These are phyloP conservation scores for Citeromyces matritensis DNA, from an alignment of 805 yeast species.

Conservation along the genomic window DNA sequence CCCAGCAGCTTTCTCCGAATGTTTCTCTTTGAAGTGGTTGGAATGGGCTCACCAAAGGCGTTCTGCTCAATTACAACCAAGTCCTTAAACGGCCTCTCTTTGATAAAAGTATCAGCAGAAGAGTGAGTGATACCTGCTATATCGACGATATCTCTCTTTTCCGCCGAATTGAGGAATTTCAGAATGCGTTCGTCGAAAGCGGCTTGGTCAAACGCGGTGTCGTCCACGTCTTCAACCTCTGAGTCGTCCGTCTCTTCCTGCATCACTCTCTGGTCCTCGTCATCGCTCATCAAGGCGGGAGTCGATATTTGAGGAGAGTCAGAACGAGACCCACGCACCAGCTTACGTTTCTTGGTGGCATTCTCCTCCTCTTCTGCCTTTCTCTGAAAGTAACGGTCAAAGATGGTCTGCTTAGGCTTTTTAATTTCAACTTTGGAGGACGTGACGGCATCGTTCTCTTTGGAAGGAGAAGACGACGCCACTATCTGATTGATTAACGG, in stretches of 20 bases:
- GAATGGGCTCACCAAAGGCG: constrained; percentile 22
- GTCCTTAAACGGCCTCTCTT: constrained; percentile 52
- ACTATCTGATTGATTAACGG: background rate
- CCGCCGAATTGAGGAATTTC: constrained; percentile 67
- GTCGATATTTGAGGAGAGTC: background rate
- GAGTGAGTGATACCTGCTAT: constrained; percentile 57
- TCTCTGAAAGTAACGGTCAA: constrained; percentile 16
- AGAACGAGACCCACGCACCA: background rate
- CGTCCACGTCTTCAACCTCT: constrained; percentile 18
- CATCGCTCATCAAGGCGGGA: constrained; percentile 1
- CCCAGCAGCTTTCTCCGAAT: constrained; percentile 46
- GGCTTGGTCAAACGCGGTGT: background rate
- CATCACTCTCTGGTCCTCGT: constrained; percentile 10
- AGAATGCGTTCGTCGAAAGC: constrained; percentile 51
- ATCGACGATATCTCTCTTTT: constrained; percentile 64
- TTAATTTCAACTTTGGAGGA: constrained; percentile 23
- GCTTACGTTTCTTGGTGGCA: background rate
- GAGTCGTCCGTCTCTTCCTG: constrained; percentile 35
- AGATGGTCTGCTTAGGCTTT: constrained; percentile 20
- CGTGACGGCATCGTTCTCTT: constrained; percentile 3
- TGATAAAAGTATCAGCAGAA: constrained; percentile 48
- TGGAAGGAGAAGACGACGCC: constrained; percentile 2
- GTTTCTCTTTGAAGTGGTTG: constrained; percentile 13
- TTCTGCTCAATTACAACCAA: constrained; percentile 45
- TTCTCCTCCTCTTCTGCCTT: background rate